Evolutionary conservation across 768 basidiomycete species (phyloP).

Genomic region (Boletus rubroflammeus): DNA sequence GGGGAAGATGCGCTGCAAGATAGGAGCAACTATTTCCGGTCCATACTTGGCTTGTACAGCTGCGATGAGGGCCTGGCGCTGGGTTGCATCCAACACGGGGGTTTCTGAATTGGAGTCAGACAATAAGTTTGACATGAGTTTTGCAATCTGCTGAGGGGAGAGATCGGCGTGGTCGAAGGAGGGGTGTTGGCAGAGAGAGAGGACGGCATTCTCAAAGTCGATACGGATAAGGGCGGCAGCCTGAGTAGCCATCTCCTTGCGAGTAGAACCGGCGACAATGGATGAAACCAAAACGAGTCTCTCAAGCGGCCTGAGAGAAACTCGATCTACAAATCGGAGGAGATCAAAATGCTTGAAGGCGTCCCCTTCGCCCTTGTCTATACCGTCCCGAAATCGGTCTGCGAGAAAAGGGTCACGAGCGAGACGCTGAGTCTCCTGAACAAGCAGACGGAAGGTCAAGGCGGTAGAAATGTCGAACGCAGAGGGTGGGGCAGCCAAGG

Average conservation of each 20-base stretch:
- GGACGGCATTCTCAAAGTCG: slow-evolving; percentile 76
- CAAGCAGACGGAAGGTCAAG: slow-evolving; percentile 78
- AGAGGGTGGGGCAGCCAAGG: slow-evolving; percentile 55
- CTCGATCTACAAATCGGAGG: slow-evolving; percentile 74
- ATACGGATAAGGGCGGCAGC: slow-evolving; percentile 66
- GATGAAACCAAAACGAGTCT: slow-evolving; percentile 73
- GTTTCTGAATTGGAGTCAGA: slow-evolving; percentile 65
- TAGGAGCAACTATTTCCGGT: slow-evolving; percentile 67
- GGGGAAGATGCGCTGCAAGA: slow-evolving; percentile 70
- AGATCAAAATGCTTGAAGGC: slow-evolving; percentile 82
- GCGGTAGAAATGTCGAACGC: slow-evolving; percentile 72
- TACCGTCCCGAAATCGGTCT: slow-evolving; percentile 85
- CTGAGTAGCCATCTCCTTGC: slow-evolving; percentile 54
- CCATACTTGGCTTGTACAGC: slow-evolving; percentile 81
- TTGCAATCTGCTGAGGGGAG: slow-evolving; percentile 67
- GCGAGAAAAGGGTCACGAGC: slow-evolving; percentile 88
- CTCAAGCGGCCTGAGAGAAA: slow-evolving; percentile 78
- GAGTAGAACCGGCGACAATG: slow-evolving; percentile 59
- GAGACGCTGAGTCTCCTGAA: slow-evolving; percentile 85
- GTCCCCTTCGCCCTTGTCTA: slow-evolving; percentile 85
- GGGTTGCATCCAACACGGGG: slow-evolving; percentile 66
- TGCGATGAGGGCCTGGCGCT: slow-evolving; percentile 70
- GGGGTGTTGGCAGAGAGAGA: slow-evolving; percentile 73
- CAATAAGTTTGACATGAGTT: slow-evolving; percentile 78
- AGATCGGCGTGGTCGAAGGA: slow-evolving; percentile 82